These are phyloP conservation scores for Hevea brasiliensis DNA, from an alignment of 345 rosid genomes.

Conservation along the genomic window DNA sequence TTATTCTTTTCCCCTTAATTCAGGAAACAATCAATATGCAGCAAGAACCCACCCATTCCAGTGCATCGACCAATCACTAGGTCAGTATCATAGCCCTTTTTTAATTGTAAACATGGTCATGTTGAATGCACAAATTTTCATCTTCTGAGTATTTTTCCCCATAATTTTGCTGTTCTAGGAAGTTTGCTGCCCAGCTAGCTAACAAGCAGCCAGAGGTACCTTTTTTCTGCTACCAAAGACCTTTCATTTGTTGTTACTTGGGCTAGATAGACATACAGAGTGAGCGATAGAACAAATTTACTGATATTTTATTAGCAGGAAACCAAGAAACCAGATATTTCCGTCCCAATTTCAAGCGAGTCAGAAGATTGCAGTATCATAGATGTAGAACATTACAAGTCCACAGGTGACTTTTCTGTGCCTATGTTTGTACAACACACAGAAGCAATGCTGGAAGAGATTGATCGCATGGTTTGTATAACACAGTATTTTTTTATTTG, in stretches of 20 bases:
- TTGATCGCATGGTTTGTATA: conserved; percentile 73
- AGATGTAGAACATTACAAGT: conserved; percentile 51
- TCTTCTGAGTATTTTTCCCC: neutral
- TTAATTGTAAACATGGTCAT: neutral
- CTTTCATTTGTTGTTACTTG: conserved; percentile 1
- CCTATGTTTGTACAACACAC: conserved; percentile 91
- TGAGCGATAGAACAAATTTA: too few relatives aligned
- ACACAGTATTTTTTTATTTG: neutral
- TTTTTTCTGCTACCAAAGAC: conserved; percentile 2
- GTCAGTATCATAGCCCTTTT: conserved; percentile 34
- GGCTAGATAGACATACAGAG: too few relatives aligned
- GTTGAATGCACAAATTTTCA: neutral
- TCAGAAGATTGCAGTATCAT: conserved; percentile 41
- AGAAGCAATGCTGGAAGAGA: conserved; percentile 85
- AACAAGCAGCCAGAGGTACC: conserved; percentile 60
- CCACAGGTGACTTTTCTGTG: conserved; percentile 46
- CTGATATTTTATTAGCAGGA: conserved; percentile 34
- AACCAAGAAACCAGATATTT: conserved; percentile 36
- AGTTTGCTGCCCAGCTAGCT: conserved; percentile 77
- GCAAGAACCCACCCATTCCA: conserved; percentile 53
- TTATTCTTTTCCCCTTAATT: neutral
- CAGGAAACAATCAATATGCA: conserved; percentile 48
- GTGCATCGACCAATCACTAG: conserved; percentile 85
- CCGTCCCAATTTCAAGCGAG: conserved; percentile 32
- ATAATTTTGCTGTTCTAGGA: conserved; percentile 37